Percentiles rank a stretch among this genome's conserved stretches.
Conservation (phyloP, 2,329 filamentous ascomycete species). For the Arthrobotrys sinensis region DNA sequence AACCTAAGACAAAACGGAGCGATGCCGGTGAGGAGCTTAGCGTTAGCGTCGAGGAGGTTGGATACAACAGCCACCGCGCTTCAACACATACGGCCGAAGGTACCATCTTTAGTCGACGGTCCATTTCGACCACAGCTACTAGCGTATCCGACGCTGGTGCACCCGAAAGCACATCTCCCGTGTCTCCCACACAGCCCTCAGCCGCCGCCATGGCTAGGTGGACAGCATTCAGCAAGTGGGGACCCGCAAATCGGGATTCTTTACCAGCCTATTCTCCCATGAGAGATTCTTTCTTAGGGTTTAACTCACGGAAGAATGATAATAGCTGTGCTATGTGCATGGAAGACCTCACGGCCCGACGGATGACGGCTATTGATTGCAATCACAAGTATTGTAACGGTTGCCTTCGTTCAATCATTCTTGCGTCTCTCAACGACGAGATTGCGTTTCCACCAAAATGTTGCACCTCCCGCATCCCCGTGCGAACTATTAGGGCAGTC, state of each 20-base stretch:
- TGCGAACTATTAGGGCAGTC: slow-evolving; percentile 35
- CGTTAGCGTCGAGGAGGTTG: slow-evolving; percentile 51
- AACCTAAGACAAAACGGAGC: slow-evolving; percentile 44
- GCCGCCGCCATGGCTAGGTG: slow-evolving; percentile 54
- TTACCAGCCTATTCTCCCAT: slow-evolving; percentile 56
- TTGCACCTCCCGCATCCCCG: slow-evolving; percentile 53
- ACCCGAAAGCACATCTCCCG: slow-evolving; percentile 47
- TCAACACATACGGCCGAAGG: slow-evolving; percentile 59
- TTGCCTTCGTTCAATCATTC: slow-evolving; percentile 52
- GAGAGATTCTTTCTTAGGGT: slow-evolving; percentile 50
- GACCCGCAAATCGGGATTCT: slow-evolving; percentile 50
- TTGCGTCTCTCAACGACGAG: slow-evolving; percentile 56
- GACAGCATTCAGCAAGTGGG: slow-evolving; percentile 58
- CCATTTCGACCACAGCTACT: slow-evolving; percentile 55
- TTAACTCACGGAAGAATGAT: slow-evolving; percentile 46
- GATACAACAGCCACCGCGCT: slow-evolving; percentile 57
- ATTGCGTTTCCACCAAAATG: slow-evolving; percentile 58
- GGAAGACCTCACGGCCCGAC: slow-evolving; percentile 49
- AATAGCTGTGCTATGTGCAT: slow-evolving; percentile 55
- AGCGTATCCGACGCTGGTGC: slow-evolving; percentile 56
- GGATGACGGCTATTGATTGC: slow-evolving; percentile 51
- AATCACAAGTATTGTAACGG: slow-evolving; percentile 53
- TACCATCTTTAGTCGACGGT: slow-evolving; percentile 56
- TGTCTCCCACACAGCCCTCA: slow-evolving; percentile 55
- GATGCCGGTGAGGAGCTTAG: slow-evolving; percentile 46